Evolutionary conservation across 768 basidiomycete species (phyloP), one percentile per base, ranked within the genome.

Genomic region (Guyanaporus albipodus): DNA sequence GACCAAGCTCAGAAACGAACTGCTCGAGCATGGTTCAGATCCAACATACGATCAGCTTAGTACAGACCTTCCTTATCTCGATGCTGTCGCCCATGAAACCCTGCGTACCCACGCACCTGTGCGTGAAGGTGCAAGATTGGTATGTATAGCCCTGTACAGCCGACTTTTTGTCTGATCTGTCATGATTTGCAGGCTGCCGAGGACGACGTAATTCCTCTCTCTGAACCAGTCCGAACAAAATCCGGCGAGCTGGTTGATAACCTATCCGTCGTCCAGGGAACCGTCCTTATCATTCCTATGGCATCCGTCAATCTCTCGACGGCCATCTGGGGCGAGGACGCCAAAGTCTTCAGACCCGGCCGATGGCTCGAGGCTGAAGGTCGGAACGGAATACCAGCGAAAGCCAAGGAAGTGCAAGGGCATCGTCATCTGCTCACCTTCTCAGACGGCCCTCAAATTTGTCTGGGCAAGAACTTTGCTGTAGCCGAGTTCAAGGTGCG

Each of bases 201-300:
- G 49, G 82, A 85, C 53, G 78, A 82, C 46, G 56, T 82, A 0
- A 69, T 88, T 5, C 83, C 83, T 0, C 72, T 86, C 10, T 69
- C 70, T 2, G 55, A 58, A 4, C 79, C 81, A 1, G 54, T 83
- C n/a, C 61, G 57, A 17, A 76, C 75, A 0, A 50, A 64, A 2
- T 62, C 73, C 0, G 79, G 80, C 0, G 56, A 69, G 31, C 45
- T 56, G 0, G 61, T 76, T 23, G 60, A 67, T 11, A 67, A 57
- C 19, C 52, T 84, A 32, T 24, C 66, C 12, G 62, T 85, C 21
- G 66, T 70, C 18, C 74, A 75, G 49, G 81, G 77, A 3, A 75
- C 75, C 0, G 35, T 53, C 0, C 49, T 86, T 11, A 15, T n/a
- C 31, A 17, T 17, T 32, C 15, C 31, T 7, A 0, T 32, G 1